Base-by-base conservation (phyloP, 108 stramenopile species). In the Cyclotella cryptica region DNA sequence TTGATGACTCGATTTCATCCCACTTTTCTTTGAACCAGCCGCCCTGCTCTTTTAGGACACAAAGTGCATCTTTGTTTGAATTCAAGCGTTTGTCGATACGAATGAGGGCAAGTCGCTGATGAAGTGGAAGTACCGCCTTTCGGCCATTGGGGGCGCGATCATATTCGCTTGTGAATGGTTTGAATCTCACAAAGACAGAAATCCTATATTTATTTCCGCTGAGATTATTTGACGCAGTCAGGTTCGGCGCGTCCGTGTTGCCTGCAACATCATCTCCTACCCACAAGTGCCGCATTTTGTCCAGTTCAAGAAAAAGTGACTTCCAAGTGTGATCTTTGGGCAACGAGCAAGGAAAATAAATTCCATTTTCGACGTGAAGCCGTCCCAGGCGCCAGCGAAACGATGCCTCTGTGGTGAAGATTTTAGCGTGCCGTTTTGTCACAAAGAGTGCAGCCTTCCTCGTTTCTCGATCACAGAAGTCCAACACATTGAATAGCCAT, bases 81-180 rank as follows among this genome's bases (percentile, higher is more conserved):
- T 79, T 67, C 13, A 86, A 30, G 26, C 74, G 58, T 53, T 66
- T 74, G 27, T 68, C 71, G 47, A 83, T 74, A 4, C 76, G 78
- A 52, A 86, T 86, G 35, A 89, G 74, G 39, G 78, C 74, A 26
- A 89, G 69, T 12, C 88, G 83, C 74, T 89, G 88, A 61, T 89
- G 88, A n/a, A 89, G 79, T 14, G 88, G 88, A 30, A 89, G 74
- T 26, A 65, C 66, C 26, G 86, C 74, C 21, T 67, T 77, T 19
- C 62, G 72, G 19, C 73, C 78, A 30, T 51, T 52, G 41, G 61
- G 44, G 61, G 39, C 49, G 52, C 62, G 74, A 41, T 64, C 74
- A 24, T 30, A 18, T 15, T 63, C 71, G 12, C 19, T 15, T 15
- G 3, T 41, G 35, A 73, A 39, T 21, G 84, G 84, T 24, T 80